phyloP scores from a whole-genome alignment of 2,329 filamentous ascomycete species.

The Pochonia chlamydosporia region DNA sequence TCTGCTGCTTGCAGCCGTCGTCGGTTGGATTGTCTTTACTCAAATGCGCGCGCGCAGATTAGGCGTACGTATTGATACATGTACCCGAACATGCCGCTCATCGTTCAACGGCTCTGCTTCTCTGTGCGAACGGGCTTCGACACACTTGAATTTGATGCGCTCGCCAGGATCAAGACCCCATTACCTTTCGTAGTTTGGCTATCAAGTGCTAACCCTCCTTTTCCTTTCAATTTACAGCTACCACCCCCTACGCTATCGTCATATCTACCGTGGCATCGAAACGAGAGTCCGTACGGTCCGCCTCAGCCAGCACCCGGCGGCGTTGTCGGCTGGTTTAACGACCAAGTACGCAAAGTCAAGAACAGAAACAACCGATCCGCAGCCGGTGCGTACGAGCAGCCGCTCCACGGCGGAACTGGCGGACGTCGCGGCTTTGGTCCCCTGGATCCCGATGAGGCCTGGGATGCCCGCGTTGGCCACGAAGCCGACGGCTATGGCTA shows the following conservation, averaged over 20 bases:
- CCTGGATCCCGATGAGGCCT: constrained; percentile 78
- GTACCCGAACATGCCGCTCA: too few species aligned
- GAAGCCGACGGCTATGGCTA: constrained; percentile 66
- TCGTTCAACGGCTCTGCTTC: constrained; percentile 1
- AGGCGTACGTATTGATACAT: constrained; percentile 49
- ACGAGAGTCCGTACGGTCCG: constrained; percentile 41
- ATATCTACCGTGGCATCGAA: constrained; percentile 64
- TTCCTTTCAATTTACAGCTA: constrained; percentile 37
- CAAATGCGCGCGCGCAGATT: constrained; percentile 67
- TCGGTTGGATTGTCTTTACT: constrained; percentile 65
- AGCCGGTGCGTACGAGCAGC: constrained; percentile 66
- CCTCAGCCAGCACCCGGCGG: constrained; percentile 54
- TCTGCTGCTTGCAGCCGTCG: constrained; percentile 48
- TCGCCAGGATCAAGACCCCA: too few species aligned
- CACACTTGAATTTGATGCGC: too few species aligned
- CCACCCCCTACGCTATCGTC: constrained; percentile 62
- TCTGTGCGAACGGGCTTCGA: too few species aligned
- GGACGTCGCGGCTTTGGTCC: constrained; percentile 56
- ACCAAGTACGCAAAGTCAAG: constrained; percentile 57
- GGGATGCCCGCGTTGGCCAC: constrained; percentile 73
- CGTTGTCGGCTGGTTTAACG: constrained; percentile 66
- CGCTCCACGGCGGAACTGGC: constrained; percentile 34
- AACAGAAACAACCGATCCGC: constrained; percentile 61
- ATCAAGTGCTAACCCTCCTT: not conserved
- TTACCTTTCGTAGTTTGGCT: not conserved